phyloP scores from a whole-genome alignment of 202 grass and related monocot species.

The Tripidium arundinaceum region DNA sequence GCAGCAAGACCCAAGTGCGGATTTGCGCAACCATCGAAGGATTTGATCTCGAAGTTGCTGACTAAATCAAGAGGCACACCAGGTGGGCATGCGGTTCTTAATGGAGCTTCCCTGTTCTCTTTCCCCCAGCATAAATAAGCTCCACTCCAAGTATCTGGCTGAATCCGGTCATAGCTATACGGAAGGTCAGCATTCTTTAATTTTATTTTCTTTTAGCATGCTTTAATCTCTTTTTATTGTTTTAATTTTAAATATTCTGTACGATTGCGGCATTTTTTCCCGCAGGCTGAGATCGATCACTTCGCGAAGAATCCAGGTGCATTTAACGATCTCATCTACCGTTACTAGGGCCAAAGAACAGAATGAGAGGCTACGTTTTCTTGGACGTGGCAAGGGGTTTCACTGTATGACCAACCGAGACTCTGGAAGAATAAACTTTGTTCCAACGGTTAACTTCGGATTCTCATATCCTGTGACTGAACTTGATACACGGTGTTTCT shows the following conservation, averaged over 20 bases:
- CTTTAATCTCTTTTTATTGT: neutral
- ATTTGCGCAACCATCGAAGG: slow-evolving; percentile 91
- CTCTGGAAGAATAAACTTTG: neutral
- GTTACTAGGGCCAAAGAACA: slow-evolving; percentile 40
- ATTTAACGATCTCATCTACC: slow-evolving; percentile 69
- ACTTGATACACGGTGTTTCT: neutral
- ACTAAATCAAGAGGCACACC: slow-evolving; percentile 73
- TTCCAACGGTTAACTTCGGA: neutral
- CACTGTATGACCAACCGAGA: neutral
- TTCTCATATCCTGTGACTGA: neutral
- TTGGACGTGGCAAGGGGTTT: neutral
- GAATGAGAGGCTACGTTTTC: neutral
- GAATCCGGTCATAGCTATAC: slow-evolving; percentile 81
- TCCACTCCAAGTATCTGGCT: slow-evolving; percentile 95
- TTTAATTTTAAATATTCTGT: neutral
- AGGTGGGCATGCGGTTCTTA: slow-evolving; percentile 94
- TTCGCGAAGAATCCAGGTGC: slow-evolving; percentile 63
- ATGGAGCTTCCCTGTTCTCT: slow-evolving; percentile 94
- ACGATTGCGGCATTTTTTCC: neutral
- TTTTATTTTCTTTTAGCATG: neutral
- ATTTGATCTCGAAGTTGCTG: slow-evolving; percentile 96
- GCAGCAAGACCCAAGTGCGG: slow-evolving; percentile 78
- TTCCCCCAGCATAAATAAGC: slow-evolving; percentile 95
- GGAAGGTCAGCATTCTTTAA: slow-evolving; percentile 49
- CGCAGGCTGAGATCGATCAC: slow-evolving; percentile 84